Base-by-base conservation (phyloP, 306 rosid genomes). In the Rosa lucieae region DNA sequence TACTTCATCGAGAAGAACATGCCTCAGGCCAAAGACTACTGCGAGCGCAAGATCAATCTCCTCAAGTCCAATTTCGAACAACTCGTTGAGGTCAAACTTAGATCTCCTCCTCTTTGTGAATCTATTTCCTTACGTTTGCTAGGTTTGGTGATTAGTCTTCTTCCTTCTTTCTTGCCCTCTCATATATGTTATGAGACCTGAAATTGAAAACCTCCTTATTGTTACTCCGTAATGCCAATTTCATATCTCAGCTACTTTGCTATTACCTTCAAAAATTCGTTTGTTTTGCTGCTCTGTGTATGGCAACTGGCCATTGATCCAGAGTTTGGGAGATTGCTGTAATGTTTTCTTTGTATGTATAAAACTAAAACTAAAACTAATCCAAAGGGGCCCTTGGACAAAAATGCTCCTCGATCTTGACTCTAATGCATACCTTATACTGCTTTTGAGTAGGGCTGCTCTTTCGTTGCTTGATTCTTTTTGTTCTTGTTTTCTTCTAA, bases 1-100 rank as follows among this genome's bases (percentile, higher is more conserved):
- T 95, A 93, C 84, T 95, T 95, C 90, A 85, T 95, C 80, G 91
- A 95, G 98, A 95, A 95, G 84, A 90, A 95, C 42, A 89, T 91
- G 96, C 82, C 78, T 8, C 94, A 91, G 83, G 99, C 97, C 43
- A 90, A 93, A 71, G 94, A 95, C 70, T 95, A 95, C 70, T 95
- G 99, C 73, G 91, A 91, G 8, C 91, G 98, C 20, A 95, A 95
- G 85, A 95, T 91, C 91, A 89, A 70, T 82, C 82, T 95, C 81
- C 93, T 95, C 74, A 93, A 87, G 74, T 93, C 99, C 0, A 95
- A 95, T 86, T 95, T 91, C 18, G 98, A 95, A 74, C 99, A 95
- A 79, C 98, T 95, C 76, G 46, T 93, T n/a, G 96, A 95, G 90
- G 99, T 95, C 0, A 3, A 13, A 32, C 14, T 58, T 10, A 21